A percentile compares a stretch with the other conserved stretches of the same genome.
These are phyloP conservation scores for Gastrolobium villosum DNA, from an alignment of 306 rosid species.

Conservation along the genomic window DNA sequence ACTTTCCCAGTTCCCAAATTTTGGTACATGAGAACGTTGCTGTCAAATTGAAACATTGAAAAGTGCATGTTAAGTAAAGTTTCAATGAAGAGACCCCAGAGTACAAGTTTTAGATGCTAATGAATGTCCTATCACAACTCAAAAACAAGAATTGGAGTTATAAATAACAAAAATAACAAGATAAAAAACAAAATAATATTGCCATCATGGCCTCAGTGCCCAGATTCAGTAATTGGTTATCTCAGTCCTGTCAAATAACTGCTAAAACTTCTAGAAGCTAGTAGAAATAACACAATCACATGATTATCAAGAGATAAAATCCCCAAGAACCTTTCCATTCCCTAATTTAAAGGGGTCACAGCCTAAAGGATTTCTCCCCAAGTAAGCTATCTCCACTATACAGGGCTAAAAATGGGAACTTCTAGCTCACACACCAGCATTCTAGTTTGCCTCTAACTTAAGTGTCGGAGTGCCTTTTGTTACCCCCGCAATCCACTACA, in stretches of 20 bases:
- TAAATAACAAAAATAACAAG: neutral
- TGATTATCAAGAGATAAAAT: neutral
- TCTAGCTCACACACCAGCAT: neutral
- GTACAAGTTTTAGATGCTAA: constrained; percentile 30
- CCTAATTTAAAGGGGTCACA: neutral
- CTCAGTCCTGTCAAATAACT: neutral
- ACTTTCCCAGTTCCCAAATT: constrained; percentile 89
- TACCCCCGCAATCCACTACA: neutral
- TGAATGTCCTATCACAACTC: neutral
- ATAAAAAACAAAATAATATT: neutral
- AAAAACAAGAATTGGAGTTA: constrained; percentile 29
- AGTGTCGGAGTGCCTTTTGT: neutral
- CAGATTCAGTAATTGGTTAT: neutral
- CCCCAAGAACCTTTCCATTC: neutral
- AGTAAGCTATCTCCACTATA: neutral
- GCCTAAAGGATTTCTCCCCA: neutral
- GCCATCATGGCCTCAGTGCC: neutral
- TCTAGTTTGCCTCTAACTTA: neutral
- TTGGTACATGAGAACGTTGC: constrained; percentile 92
- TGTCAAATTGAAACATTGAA: constrained; percentile 57
- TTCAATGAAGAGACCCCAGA: constrained; percentile 36
- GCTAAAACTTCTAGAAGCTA: neutral
- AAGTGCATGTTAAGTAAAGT: constrained; percentile 45
- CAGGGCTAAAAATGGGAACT: neutral
- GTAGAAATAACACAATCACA: neutral